Evolutionary conservation across 805 yeast species (phyloP), one percentile per base, ranked within the genome.

Genomic region (Myxozyma mucilagina): DNA sequence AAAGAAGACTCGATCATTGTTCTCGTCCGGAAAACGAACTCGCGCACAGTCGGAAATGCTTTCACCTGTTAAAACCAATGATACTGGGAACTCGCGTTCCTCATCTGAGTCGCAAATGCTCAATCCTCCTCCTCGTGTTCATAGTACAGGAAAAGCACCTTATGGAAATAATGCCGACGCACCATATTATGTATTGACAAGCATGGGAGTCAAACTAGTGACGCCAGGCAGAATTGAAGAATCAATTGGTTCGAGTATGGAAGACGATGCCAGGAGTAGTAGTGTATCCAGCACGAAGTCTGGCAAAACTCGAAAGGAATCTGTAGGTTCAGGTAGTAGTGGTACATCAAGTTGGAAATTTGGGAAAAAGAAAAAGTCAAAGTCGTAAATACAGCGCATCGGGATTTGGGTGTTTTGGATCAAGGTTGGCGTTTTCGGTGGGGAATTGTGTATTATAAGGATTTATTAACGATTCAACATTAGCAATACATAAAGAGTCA

Each of bases 151-250:
- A 4, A 50, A 57, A 20, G 61, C 61, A 13, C 61, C 61, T 0
- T 58, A 58, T 39, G 61, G 61, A 7, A 51, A 42, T 34, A 48
- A 38, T 1, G 58, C 58, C 18, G 48, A 58, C 29, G 20, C 61
- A 4, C 58, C 62, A 16, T 61, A 61, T 45, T 61, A 57, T 43
- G 56, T 57, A n/a, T 54, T 61, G 29, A 61, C 65, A 7, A 61
- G 50, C 39, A 39, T 43, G 44, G 65, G 65, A 13, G 59, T 57
- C 32, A 43, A 53, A 14, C 54, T 61, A 4, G 65, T 56, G 42
- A 47, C 53, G 34, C 59, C 63, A 7, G 56, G 59, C 11, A 24
- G 16, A 42, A 60, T 51, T 5, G 56, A 42, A 4, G 13, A 24
- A 24, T 24, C 29, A 24, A 24, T 24, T 3, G 41, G 35, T 13